These are phyloP conservation scores for Venturia oleaginea DNA, from an alignment of 2,329 filamentous ascomycete species.

Conservation along the genomic window DNA sequence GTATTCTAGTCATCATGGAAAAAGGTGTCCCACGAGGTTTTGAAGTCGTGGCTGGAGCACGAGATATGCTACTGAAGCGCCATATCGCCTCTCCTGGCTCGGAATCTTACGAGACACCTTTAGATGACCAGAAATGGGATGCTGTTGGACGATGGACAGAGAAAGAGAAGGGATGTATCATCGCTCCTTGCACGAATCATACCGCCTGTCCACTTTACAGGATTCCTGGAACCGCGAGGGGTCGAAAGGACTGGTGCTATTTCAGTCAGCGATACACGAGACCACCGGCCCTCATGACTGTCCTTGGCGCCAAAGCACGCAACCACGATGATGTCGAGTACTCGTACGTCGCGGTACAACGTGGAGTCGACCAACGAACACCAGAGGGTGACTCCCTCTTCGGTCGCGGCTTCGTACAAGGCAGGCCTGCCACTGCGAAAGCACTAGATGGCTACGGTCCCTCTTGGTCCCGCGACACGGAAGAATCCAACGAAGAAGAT, in stretches of 20 bases:
- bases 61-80: constrained; percentile 66
- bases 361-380: constrained; percentile 55
- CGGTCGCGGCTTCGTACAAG: constrained; percentile 35
- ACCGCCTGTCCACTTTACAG: constrained; percentile 80
- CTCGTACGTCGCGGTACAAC: constrained; percentile 78
- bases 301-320: constrained; percentile 57
- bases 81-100: constrained; percentile 57
- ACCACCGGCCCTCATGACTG: constrained; percentile 68
- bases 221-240: constrained; percentile 56
- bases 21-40: constrained; percentile 90
- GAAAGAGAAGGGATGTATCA: constrained; percentile 53
- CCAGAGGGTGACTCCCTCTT: constrained; percentile 23
- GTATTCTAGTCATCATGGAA: constrained; percentile 78
- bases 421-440: constrained; percentile 47
- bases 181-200: constrained; percentile 75
- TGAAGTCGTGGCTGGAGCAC: constrained; percentile 78
- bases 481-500: constrained; percentile 5
- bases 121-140: background rate
- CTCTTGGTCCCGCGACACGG: constrained; percentile 15
- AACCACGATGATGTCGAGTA: constrained; percentile 90
- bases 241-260: constrained; percentile 83
- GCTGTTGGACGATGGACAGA: constrained; percentile 29
- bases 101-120: constrained; percentile 19
- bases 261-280: constrained; percentile 85
- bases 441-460: constrained; percentile 63